Evolutionary conservation across 164 flowering plant species (phyloP), one percentile per base, ranked within the genome.

Genomic region (Amborella trichopoda): DNA sequence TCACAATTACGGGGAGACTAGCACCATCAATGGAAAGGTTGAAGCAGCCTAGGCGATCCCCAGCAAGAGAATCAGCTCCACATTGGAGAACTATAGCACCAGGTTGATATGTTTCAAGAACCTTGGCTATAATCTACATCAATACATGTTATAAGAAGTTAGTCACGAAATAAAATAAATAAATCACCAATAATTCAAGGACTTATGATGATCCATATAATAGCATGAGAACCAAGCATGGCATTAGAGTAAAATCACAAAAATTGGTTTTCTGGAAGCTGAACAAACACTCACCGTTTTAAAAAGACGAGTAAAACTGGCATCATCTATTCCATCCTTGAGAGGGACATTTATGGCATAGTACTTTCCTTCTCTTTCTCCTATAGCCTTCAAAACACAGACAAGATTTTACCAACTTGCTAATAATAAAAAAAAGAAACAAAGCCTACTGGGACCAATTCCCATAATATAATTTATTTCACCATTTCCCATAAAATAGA

Each of bases 21-120:
- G 75, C 73, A 91, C 99, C 99, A 61, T 91, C 99, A 73, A 91
- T 87, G 61, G 99, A 87, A 56, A 91, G 94, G 61, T 84, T 91
- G 76, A 91, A 91, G 73, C 95, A 87, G 58, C 99, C 99, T 68
- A 91, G 72, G 46, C 96, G 90, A 40, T 91, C 99, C 38, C 96
- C 88, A 45, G 96, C 95, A 53, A 91, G 94, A 21, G 99, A 91
- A 77, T 87, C 99, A 50, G 99, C 99, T 26, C 99, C 99, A 70
- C 99, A 91, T 54, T 91, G 96, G 41, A 91, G 95, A 60, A 91
- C 99, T 44, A 91, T 82, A 0, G 59, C 99, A 40, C 95, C 96
- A 26, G 96, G 99, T 48, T 42, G 68, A 71, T 87, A 91, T 44
- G 69, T 78, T 59, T 91, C 96, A 41, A 87, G 87, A 66, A 91